Conservation (phyloP, 2,329 filamentous ascomycete genomes). For the Thielaviopsis populi region DNA sequence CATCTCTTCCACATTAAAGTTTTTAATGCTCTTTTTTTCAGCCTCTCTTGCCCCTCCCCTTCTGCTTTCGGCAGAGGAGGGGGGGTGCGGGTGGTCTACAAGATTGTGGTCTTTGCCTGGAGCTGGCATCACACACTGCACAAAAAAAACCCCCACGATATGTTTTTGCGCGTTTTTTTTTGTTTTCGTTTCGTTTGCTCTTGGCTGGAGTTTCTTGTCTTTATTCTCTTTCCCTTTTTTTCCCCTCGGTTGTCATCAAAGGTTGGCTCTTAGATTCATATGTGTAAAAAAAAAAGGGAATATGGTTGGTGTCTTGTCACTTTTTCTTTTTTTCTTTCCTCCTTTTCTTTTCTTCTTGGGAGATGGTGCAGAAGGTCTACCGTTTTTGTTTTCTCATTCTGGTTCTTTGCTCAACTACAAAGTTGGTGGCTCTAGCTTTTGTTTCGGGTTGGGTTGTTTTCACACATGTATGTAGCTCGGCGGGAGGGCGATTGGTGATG, state of each 20-base stretch:
- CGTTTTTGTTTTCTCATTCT: conserved; percentile 2
- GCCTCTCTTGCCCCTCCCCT: background rate
- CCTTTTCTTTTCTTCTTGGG: background rate
- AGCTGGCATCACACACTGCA: background rate
- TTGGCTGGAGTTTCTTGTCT: background rate
- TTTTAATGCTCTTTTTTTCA: conserved; percentile 1
- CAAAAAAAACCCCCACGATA: conserved; percentile 1
- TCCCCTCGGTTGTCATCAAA: background rate
- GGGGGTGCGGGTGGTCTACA: background rate
- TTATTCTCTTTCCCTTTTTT: background rate
- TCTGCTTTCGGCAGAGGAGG: background rate
- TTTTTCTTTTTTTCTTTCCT: background rate
- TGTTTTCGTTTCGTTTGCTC: conserved; percentile 3
- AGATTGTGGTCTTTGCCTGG: conserved; percentile 1
- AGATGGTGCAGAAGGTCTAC: background rate
- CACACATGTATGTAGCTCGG: background rate
- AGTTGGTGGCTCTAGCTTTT: background rate
- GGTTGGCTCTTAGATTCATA: conserved; percentile 6
- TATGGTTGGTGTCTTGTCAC: conserved; percentile 1
- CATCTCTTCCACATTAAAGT: conserved; percentile 1
- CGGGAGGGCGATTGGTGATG: background rate
- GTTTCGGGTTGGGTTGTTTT: background rate
- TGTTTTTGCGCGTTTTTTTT: conserved; percentile 7
- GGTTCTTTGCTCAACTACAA: background rate
- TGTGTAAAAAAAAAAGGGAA: conserved; percentile 4